Percentiles rank a stretch among this genome's conserved stretches.
Evolutionary conservation across 495 filamentous ascomycete species (phyloP).

Genomic region (Lasiosphaeria hispida): DNA sequence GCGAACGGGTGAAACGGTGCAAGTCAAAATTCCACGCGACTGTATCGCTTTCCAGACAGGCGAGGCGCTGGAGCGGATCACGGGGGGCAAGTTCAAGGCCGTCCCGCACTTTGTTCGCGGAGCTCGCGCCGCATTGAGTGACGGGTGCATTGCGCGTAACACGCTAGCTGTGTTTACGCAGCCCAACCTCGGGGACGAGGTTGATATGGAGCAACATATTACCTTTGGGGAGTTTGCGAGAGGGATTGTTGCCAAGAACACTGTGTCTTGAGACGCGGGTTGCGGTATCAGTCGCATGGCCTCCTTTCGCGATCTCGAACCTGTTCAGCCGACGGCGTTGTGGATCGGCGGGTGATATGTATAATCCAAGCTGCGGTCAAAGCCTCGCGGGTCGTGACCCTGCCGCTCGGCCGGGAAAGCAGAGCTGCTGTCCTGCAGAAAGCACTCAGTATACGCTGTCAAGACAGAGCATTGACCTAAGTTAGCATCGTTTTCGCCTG

Average conservation of each 20-base stretch:
- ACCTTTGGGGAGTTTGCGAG: conserved; percentile 87
- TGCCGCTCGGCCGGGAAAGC: no score
- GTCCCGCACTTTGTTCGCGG: conserved; percentile 96
- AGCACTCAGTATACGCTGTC: no score
- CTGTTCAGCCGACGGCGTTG: no score
- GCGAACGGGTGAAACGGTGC: conserved; percentile 69
- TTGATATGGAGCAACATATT: conserved; percentile 66
- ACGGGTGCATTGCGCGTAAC: conserved; percentile 70
- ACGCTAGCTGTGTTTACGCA: conserved; percentile 97
- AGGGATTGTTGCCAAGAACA: conserved; percentile 79
- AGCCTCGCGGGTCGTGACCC: no score
- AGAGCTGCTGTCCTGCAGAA: no score
- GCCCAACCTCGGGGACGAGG: conserved; percentile 85
- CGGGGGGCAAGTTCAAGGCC: conserved; percentile 80
- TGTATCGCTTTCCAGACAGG: conserved; percentile 97
- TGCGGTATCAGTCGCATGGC: no score
- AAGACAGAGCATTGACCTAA: no score
- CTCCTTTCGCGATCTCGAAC: background rate
- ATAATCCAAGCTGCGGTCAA: no score
- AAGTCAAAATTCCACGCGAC: conserved; percentile 85
- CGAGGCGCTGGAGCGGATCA: conserved; percentile 86
- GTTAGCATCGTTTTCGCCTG: no score
- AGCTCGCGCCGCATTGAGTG: conserved; percentile 44
- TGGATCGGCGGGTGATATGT: no score
- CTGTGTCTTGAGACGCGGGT: conserved; percentile 37